Evolutionary conservation across 208 protist genomes (phyloP).

Genomic region (Trypanosoma melophagium): DNA sequence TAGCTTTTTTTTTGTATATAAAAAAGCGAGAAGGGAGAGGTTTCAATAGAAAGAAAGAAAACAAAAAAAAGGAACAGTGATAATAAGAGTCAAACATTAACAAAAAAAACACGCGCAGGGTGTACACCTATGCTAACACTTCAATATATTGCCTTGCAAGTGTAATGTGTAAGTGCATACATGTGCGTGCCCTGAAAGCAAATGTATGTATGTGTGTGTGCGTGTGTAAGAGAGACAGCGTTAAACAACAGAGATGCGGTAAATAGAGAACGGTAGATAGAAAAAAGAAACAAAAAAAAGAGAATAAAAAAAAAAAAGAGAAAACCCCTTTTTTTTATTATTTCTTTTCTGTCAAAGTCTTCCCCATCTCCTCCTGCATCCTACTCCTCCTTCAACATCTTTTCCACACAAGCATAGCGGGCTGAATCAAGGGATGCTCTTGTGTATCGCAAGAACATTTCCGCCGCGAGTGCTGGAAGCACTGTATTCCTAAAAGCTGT

Average conservation of each 20-base stretch:
- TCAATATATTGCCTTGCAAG: background rate
- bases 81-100: background rate
- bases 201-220: too few relatives aligned
- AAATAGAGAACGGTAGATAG: background rate
- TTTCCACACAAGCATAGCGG: slow-evolving; percentile 76
- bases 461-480: slow-evolving; percentile 63
- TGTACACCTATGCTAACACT: too few relatives aligned
- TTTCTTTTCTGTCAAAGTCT: too few relatives aligned
- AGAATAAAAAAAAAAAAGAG: slow-evolving; percentile 8
- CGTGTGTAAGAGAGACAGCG: too few relatives aligned
- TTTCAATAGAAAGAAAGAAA: background rate
- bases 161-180: too few relatives aligned
- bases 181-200: too few relatives aligned
- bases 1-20: slow-evolving; percentile 5
- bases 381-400: slow-evolving; percentile 64
- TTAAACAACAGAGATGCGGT: background rate
- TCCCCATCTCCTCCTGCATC: background rate
- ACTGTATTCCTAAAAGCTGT: slow-evolving; percentile 47
- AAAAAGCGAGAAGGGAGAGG: background rate
- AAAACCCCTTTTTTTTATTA: too few relatives aligned
- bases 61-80: slow-evolving; percentile 16
- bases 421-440: slow-evolving; percentile 63
- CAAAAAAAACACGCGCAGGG: slow-evolving; percentile 15
- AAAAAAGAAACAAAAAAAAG: background rate
- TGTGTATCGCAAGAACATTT: slow-evolving; percentile 71